These are phyloP conservation scores for Trametes punicea DNA, from an alignment of 768 basidiomycete species.

Conservation along the genomic window DNA sequence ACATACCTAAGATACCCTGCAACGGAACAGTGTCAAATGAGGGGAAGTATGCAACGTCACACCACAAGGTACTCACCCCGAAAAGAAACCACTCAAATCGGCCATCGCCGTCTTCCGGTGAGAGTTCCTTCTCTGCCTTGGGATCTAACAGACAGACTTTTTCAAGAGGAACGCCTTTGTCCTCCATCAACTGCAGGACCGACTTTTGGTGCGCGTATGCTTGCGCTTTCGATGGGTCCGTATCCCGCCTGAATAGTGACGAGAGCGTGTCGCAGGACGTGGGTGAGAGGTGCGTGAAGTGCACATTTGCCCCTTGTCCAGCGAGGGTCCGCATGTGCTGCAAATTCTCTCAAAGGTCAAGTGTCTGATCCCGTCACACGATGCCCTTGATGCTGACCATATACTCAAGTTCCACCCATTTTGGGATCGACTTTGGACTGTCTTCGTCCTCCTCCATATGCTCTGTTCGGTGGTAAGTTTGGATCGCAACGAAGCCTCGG, in stretches of 20 bases:
- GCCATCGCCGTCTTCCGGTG: conserved; percentile 74
- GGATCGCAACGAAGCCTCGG: not conserved
- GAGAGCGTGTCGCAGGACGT: conserved; percentile 57
- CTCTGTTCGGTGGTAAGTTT: conserved; percentile 41
- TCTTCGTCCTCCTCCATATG: conserved; percentile 96
- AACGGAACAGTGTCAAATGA: not conserved
- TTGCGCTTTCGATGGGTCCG: conserved; percentile 25
- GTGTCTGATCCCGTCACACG: not conserved
- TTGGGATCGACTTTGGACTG: conserved; percentile 64
- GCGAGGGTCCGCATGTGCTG: conserved; percentile 86
- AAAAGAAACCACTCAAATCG: conserved; percentile 88
- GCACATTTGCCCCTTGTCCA: conserved; percentile 57
- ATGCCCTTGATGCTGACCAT: conserved; percentile 39
- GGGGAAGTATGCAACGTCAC: not conserved
- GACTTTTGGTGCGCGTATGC: conserved; percentile 48
- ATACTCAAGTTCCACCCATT: conserved; percentile 95
- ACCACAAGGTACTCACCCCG: conserved; percentile 52
- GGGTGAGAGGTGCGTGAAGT: conserved; percentile 86
- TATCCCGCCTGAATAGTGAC: conserved; percentile 28
- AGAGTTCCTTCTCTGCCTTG: conserved; percentile 63
- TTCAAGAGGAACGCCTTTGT: conserved; percentile 40
- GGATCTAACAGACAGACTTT: conserved; percentile 94
- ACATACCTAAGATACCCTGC: conserved; percentile 60
- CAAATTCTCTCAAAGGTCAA: not conserved
- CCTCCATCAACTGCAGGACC: conserved; percentile 58